Conservation (phyloP, 2,329 filamentous ascomycete species). For the Magnaporthiopsis rhizophila region DNA sequence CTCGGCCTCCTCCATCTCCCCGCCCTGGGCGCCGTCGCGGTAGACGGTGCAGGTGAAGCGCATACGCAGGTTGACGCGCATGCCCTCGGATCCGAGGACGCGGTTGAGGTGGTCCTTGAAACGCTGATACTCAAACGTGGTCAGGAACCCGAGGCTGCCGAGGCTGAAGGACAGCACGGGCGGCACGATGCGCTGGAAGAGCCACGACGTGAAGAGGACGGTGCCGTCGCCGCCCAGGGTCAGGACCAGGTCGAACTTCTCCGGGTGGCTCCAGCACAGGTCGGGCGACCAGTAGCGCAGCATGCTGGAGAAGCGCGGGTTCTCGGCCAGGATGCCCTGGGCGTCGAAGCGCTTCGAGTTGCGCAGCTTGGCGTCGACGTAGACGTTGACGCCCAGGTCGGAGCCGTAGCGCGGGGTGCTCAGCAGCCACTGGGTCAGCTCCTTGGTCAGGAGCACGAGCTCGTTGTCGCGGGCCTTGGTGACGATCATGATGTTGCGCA, state of each 20-base stretch:
- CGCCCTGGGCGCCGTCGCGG: slow-evolving; percentile 53
- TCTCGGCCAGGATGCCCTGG: slow-evolving; percentile 60
- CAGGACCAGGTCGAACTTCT: slow-evolving; percentile 90
- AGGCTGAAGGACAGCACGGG: slow-evolving; percentile 79
- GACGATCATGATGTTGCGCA: slow-evolving; percentile 94
- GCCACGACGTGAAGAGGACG: slow-evolving; percentile 80
- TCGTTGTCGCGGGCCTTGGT: slow-evolving; percentile 96
- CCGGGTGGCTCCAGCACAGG: slow-evolving; percentile 85
- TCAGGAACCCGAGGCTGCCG: slow-evolving; percentile 80
- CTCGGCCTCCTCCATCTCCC: slow-evolving; percentile 77
- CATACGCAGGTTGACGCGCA: slow-evolving; percentile 97
- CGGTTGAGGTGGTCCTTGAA: slow-evolving; percentile 82
- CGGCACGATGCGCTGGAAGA: slow-evolving; percentile 84
- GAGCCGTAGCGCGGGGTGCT: slow-evolving; percentile 82
- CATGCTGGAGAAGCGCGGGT: slow-evolving; percentile 73
- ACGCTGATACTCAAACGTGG: slow-evolving; percentile 77
- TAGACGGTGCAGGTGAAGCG: slow-evolving; percentile 98
- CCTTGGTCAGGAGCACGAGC: slow-evolving; percentile 79
- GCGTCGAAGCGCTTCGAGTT: slow-evolving; percentile 84
- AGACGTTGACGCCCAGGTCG: slow-evolving; percentile 89
- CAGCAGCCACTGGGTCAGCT: slow-evolving; percentile 82
- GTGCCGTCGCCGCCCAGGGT: slow-evolving; percentile 83
- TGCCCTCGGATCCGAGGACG: slow-evolving; percentile 88
- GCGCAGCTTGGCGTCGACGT: slow-evolving; percentile 92
- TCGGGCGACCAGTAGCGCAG: slow-evolving; percentile 95